Conservation (phyloP, 2,329 filamentous ascomycete species). For the Trichoderma koningii region DNA sequence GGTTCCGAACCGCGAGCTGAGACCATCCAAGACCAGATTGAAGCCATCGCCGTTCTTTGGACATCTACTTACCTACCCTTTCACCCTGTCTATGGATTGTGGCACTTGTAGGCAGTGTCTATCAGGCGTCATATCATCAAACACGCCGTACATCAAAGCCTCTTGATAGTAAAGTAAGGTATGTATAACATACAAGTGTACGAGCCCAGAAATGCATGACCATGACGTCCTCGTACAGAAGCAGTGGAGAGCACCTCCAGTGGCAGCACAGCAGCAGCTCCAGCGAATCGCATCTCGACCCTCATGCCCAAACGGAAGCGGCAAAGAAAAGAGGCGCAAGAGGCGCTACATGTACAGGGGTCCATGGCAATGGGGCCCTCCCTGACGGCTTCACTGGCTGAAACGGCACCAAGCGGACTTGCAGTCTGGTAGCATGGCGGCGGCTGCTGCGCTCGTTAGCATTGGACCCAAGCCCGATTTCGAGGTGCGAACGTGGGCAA, state of each 20-base stretch:
- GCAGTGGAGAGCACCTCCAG: not conserved
- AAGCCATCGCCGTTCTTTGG: too few relatives aligned
- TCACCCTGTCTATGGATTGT: too few relatives aligned
- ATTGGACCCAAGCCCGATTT: not conserved
- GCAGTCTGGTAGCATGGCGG: constrained; percentile 1
- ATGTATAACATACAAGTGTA: too few relatives aligned
- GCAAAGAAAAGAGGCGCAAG: constrained; percentile 3
- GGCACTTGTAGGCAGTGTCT: too few relatives aligned
- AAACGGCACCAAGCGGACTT: not conserved
- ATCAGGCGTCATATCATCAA: too few relatives aligned
- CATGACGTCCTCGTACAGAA: not conserved
- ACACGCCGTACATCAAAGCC: too few relatives aligned
- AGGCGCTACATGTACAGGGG: not conserved
- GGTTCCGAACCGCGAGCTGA: not conserved
- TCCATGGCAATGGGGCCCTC: too few relatives aligned
- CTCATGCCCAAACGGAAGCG: not conserved
- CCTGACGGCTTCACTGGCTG: not conserved
- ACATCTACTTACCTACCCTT: too few relatives aligned
- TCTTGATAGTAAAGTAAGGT: too few relatives aligned
- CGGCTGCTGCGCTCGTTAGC: constrained; percentile 12
- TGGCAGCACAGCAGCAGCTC: not conserved
- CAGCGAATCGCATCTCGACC: not conserved
- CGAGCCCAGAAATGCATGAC: too few relatives aligned
- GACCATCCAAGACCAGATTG: not conserved
- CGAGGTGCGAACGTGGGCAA: not conserved